Evolutionary conservation across 2,329 filamentous ascomycete species (phyloP).

Genomic region (Calonectria ilicicola): DNA sequence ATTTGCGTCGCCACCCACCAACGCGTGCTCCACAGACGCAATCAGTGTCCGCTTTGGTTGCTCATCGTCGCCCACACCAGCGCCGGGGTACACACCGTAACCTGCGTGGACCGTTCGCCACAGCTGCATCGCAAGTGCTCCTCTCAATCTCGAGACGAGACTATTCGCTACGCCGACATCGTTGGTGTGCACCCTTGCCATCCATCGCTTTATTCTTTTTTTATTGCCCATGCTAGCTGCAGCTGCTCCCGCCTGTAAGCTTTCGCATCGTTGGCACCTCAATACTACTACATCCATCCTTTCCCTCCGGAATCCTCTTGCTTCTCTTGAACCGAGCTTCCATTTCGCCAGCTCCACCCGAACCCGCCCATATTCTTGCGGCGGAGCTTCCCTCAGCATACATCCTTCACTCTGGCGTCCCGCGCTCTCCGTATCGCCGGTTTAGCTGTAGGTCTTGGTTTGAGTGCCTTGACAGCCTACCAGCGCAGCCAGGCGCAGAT

Average conservation of each 20-base stretch:
- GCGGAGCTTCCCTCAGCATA: background rate
- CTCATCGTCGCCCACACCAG: slow-evolving; percentile 4
- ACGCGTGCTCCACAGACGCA: background rate
- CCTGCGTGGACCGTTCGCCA: slow-evolving; percentile 10
- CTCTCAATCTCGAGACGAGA: background rate
- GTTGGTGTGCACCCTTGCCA: background rate
- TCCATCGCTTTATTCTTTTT: background rate
- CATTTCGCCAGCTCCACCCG: slow-evolving; percentile 1
- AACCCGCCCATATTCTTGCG: background rate
- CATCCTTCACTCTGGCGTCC: slow-evolving; percentile 64
- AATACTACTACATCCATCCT: background rate
- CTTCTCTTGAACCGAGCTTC: slow-evolving; percentile 11
- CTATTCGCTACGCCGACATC: slow-evolving; percentile 2
- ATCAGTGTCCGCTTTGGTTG: slow-evolving; percentile 9
- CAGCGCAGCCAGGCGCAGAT: slow-evolving; percentile 60
- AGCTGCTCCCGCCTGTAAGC: background rate
- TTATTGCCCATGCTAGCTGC: background rate
- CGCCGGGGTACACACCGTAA: background rate
- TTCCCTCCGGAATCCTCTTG: background rate
- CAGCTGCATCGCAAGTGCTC: background rate
- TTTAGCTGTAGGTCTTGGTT: slow-evolving; percentile 69
- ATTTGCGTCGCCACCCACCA: background rate
- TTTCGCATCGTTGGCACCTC: background rate
- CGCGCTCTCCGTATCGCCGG: slow-evolving; percentile 65
- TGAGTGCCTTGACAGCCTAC: slow-evolving; percentile 68